Conservation (phyloP, 2,329 filamentous ascomycete genomes). For the Metarhizium humberi region DNA sequence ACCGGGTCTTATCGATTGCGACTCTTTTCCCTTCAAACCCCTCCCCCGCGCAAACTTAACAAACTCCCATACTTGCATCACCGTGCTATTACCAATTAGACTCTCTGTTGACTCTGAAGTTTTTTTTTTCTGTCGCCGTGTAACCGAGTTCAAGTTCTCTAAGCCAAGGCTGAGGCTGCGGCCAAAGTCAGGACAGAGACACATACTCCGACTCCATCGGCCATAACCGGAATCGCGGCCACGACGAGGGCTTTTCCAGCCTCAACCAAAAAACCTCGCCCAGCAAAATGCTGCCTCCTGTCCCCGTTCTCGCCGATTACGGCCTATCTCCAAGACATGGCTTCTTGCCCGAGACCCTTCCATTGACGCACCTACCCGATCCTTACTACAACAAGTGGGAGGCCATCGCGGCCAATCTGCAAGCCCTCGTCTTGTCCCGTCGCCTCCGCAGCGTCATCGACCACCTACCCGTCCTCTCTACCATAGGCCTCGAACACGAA, state of each 20-base stretch:
- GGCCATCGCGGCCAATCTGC: slow-evolving; percentile 73
- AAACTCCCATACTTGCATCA: background rate
- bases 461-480: slow-evolving; percentile 73
- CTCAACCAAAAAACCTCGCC: background rate
- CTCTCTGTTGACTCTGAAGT: background rate
- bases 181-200: no score
- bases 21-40: background rate
- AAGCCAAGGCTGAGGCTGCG: no score
- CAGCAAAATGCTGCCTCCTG: slow-evolving; percentile 44
- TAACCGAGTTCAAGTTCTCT: background rate
- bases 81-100: background rate
- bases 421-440: slow-evolving; percentile 76
- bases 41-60: background rate
- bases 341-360: slow-evolving; percentile 76
- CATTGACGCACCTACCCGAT: slow-evolving; percentile 72
- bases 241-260: background rate
- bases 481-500: slow-evolving; percentile 69
- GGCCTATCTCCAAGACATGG: slow-evolving; percentile 70
- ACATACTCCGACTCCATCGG: background rate
- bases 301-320: slow-evolving; percentile 64
- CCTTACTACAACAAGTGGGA: slow-evolving; percentile 96
- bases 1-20: background rate
- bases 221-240: background rate
- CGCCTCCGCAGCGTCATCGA: slow-evolving; percentile 74
- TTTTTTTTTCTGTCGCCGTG: background rate